These are phyloP conservation scores for Dactylellina haptotyla DNA, from an alignment of 2,329 filamentous ascomycete species.

Conservation along the genomic window DNA sequence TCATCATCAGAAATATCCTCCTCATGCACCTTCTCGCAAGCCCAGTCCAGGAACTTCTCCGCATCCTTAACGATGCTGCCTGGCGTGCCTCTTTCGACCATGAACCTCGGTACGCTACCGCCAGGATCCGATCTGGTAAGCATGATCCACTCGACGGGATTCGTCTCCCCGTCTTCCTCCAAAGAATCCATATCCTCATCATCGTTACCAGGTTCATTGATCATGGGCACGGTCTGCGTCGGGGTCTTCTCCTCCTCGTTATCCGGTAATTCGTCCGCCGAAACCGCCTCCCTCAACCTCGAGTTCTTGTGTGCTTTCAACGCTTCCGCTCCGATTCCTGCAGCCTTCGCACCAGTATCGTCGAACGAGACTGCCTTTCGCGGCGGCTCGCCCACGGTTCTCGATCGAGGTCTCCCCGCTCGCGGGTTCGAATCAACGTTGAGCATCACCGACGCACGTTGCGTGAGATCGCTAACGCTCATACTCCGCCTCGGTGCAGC, in stretches of 20 bases:
- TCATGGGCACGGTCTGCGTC: conserved; percentile 25
- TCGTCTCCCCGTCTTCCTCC: conserved; percentile 63
- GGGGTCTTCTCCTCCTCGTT: conserved; percentile 13
- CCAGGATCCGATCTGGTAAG: conserved; percentile 88
- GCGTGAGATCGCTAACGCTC: conserved; percentile 45
- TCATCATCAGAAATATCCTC: conserved; percentile 57
- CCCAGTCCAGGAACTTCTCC: conserved; percentile 84
- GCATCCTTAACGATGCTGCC: conserved; percentile 81
- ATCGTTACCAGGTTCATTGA: conserved; percentile 58
- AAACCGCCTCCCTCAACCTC: conserved; percentile 33
- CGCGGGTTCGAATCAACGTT: not conserved
- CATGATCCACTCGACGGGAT: conserved; percentile 90
- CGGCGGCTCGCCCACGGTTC: conserved; percentile 37
- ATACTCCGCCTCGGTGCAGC: conserved; percentile 33
- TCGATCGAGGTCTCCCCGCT: conserved; percentile 24
- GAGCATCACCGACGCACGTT: conserved; percentile 12
- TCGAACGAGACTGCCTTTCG: conserved; percentile 41
- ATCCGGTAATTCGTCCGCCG: conserved; percentile 38
- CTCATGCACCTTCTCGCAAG: conserved; percentile 66
- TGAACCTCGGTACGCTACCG: conserved; percentile 85
- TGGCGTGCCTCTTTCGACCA: conserved; percentile 90
- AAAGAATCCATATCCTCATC: conserved; percentile 60
- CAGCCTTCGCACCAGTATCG: not conserved
- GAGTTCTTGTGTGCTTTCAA: conserved; percentile 10
- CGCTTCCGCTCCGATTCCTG: not conserved